Conservation (phyloP, 805 yeast species). For the Suhomyces tanzawaensis region DNA sequence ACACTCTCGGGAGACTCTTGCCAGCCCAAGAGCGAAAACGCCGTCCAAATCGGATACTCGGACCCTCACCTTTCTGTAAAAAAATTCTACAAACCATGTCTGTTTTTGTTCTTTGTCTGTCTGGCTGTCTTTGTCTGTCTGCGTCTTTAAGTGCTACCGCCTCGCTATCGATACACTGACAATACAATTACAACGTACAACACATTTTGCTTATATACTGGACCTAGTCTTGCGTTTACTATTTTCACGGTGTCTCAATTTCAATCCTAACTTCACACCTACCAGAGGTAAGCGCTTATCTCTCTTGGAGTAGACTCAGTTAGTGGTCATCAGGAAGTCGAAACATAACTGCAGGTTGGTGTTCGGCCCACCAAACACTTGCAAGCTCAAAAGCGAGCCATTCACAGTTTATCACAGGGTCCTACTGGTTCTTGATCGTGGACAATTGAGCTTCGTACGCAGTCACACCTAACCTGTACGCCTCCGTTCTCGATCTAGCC, state of each 20-base stretch:
- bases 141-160: constrained; percentile 5
- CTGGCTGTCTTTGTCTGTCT: constrained; percentile 1
- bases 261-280: too few species aligned
- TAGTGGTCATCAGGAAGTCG: neutral
- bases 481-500: too few species aligned
- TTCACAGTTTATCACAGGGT: too few species aligned
- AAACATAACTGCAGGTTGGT: too few species aligned
- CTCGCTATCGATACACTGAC: constrained; percentile 5
- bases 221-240: neutral
- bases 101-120: constrained; percentile 2
- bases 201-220: constrained; percentile 4
- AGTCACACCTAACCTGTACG: too few species aligned
- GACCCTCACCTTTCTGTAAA: neutral
- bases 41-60: neutral
- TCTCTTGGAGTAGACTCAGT: neutral
- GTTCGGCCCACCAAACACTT: too few species aligned
- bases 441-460: too few species aligned
- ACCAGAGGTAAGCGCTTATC: too few species aligned
- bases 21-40: too few species aligned
- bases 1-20: too few species aligned
- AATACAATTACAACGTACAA: constrained; percentile 3
- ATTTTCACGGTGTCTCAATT: neutral
- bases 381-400: too few species aligned
- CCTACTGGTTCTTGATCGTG: too few species aligned
- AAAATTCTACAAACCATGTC: neutral